These are phyloP conservation scores for Geranium incanum DNA, from an alignment of 441 rosid genomes.

Conservation along the genomic window DNA sequence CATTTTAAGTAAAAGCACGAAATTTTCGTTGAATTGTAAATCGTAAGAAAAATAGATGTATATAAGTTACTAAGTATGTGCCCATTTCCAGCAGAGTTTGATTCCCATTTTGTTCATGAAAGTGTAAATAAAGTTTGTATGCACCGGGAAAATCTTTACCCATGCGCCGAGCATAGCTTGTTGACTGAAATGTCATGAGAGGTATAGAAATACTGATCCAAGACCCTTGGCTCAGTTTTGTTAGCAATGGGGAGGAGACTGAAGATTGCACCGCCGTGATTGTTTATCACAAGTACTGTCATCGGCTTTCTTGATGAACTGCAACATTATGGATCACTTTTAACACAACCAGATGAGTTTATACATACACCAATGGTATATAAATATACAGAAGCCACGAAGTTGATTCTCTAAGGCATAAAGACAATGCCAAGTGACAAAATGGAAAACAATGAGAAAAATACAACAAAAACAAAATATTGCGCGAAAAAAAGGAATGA, in stretches of 20 bases:
- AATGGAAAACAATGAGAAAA: not conserved
- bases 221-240: conserved; percentile 53
- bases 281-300: conserved; percentile 79
- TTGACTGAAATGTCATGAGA: conserved; percentile 72
- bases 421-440: not conserved
- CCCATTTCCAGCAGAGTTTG: not conserved
- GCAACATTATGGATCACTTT: conserved; percentile 24
- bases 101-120: not conserved
- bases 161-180: conserved; percentile 72
- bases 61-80: not conserved
- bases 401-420: not conserved
- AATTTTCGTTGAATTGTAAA: not conserved
- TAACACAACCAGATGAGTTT: conserved; percentile 2
- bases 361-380: not conserved
- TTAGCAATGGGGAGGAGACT: conserved; percentile 89
- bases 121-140: conserved; percentile 7
- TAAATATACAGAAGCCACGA: conserved; percentile 9
- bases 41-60: not conserved
- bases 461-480: conserved; percentile 7
- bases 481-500: conserved; percentile 3
- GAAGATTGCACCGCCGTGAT: conserved; percentile 96
- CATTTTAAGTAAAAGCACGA: not conserved
- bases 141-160: conserved; percentile 43
- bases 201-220: conserved; percentile 76
- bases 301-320: conserved; percentile 72